phyloP scores from a whole-genome alignment of 768 basidiomycete species.

The Mrakia gelida region DNA sequence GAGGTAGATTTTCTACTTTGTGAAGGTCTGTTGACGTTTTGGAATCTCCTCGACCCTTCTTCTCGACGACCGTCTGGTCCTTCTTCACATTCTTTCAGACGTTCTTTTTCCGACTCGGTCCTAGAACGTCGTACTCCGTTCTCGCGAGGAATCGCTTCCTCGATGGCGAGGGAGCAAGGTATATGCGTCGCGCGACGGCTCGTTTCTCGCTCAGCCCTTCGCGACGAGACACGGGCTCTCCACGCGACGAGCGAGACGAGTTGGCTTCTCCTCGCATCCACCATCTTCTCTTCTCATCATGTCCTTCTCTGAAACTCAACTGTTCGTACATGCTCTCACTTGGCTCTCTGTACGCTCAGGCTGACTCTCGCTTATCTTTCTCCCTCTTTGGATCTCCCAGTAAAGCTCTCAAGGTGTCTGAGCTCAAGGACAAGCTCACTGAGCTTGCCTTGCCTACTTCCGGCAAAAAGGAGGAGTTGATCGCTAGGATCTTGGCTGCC shows the following conservation, averaged over 20 bases:
- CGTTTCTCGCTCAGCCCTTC: background rate
- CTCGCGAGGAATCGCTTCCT: too few relatives aligned
- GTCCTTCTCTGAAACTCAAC: constrained; percentile 1
- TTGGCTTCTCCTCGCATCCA: background rate
- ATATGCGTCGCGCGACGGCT: background rate
- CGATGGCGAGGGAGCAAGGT: too few relatives aligned
- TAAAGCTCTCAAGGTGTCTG: constrained; percentile 39
- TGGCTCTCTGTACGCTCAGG: background rate
- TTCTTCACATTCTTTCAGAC: too few relatives aligned
- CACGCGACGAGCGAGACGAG: too few relatives aligned
- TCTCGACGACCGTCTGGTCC: too few relatives aligned
- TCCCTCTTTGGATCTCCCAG: background rate
- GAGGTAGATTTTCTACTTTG: too few relatives aligned
- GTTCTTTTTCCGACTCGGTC: too few relatives aligned
- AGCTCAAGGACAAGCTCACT: constrained; percentile 40
- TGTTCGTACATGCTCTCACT: background rate
- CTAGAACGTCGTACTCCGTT: too few relatives aligned
- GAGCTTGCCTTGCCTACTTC: constrained; percentile 32
- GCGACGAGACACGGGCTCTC: background rate
- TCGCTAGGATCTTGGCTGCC: constrained; percentile 30
- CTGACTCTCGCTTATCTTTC: background rate
- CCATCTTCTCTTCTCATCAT: background rate
- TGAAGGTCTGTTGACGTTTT: too few relatives aligned
- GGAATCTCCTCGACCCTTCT: too few relatives aligned
- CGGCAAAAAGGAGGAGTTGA: constrained; percentile 41